Base-by-base conservation (phyloP, 768 basidiomycete genomes). In the Panaeolus cyanescens region DNA sequence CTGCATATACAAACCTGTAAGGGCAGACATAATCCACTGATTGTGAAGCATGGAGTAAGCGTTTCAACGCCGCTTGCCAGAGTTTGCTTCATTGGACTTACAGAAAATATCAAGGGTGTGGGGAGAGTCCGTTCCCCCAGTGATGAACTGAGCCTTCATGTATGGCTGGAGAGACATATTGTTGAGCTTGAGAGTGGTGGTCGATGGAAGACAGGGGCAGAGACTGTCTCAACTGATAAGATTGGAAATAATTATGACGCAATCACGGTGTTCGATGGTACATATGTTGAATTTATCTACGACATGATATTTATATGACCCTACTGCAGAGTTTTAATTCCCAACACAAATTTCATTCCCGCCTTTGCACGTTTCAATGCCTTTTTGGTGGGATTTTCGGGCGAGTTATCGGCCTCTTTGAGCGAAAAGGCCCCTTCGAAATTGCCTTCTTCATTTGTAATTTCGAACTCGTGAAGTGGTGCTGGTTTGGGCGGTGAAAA, bases 11-110 rank as follows among this genome's bases (percentile, higher is more conserved):
- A n/a, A 58, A 88, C 89, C 89, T 92, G 81, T 79, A 94, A 1
- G 92, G 92, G 67, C 93, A 95, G 67, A 93, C 91, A 72, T 91
- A 93, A 74, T 94, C 93, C 76, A 93, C 91, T 93, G 54, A 20
- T 5, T n/a, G 54, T 28, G 36, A 20, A 13, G 10, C 31, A 45
- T 12, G 30, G 8, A 4, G 40, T 57, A 36, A 22, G 17, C 31
- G 20, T 59, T 53, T n/a, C 32, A 32, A 31, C n/a, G n/a, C n/a
- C n/a, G n/a, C 13, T 60, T 53, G 12, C 22, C 10, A 12, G 36
- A 17, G 13, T 4, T 37, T 28, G 13, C 32, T 17, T 36, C 32
- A 22, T 36, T 30, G 12, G 53, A 71, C 90, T 68, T 68, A 90
- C 91, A 72, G 74, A 92, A 94, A 60, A 93, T 75, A 60, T 95